These are phyloP conservation scores for Didymella arachidicola DNA, from an alignment of 2,329 filamentous ascomycete species.

Conservation along the genomic window DNA sequence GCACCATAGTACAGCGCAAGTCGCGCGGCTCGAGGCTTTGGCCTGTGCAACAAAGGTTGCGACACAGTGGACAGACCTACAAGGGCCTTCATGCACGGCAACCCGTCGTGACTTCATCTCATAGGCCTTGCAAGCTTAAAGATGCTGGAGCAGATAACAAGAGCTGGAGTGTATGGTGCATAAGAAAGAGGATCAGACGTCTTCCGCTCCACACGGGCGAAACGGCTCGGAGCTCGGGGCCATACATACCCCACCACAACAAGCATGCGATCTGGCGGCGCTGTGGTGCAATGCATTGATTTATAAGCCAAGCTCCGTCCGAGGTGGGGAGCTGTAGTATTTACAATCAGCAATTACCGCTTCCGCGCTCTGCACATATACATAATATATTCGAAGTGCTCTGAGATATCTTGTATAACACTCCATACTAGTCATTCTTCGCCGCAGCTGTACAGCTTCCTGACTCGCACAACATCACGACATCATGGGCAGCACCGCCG, in stretches of 20 bases:
- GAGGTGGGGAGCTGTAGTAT: slow-evolving; percentile 7
- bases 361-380: too few relatives aligned
- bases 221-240: slow-evolving; percentile 13
- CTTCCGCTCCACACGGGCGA: slow-evolving; percentile 16
- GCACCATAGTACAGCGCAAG: background rate
- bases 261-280: background rate
- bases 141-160: background rate
- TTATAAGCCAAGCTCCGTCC: slow-evolving; percentile 31
- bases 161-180: background rate
- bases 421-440: slow-evolving; percentile 13
- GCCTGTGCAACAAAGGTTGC: background rate
- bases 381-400: too few relatives aligned
- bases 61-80: background rate
- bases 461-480: slow-evolving; percentile 15
- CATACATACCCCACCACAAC: slow-evolving; percentile 26
- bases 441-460: background rate
- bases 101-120: background rate
- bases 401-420: background rate
- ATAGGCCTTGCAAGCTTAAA: background rate
- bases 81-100: background rate
- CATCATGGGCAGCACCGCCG: slow-evolving; percentile 23
- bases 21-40: background rate
- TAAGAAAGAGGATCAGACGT: background rate
- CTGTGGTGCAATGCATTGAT: slow-evolving; percentile 25
- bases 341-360: slow-evolving; percentile 4